Base-by-base conservation (phyloP, 495 filamentous ascomycete genomes). In the Talaromyces proteolyticus region DNA sequence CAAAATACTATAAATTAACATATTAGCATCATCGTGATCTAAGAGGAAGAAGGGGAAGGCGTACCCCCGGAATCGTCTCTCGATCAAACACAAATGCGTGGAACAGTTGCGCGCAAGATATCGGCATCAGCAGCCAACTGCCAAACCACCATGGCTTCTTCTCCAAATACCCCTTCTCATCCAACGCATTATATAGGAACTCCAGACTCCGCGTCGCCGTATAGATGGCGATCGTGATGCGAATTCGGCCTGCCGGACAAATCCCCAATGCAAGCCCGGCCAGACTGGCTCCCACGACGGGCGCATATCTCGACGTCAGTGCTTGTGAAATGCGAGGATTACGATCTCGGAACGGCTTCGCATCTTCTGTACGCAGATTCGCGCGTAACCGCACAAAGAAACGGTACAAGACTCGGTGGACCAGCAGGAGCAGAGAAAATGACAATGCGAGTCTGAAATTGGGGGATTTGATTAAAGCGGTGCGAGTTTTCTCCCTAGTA, bases 71-170 rank as follows among this genome's bases (percentile, higher is more conserved):
- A 53, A 91, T 88, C 61, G 85, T 88, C 58, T 96, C 91, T 44
- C 88, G 78, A 62, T 97, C 91, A 71, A 96, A 97, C 23, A 96
- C 80, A 65, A 91, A 87, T 2, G 92, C 85, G 65, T 96, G 89
- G 46, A 96, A 72, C 45, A 98, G 74, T 69, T 97, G 93, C 25
- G 91, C 93, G 59, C 82, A 88, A 11, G 90, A 84, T n/a, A 94
- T 60, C 0, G 93, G 93, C 77, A 96, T 91, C 58, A 97, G 69
- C 76, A 97, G 73, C 92, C 92, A 97, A 61, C 89, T 95, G 19
- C 92, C 93, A 74, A 90, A 92, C 93, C 93, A 98, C 81, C 78
- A 78, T 6, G 90, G 87, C 53, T 79, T 72, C 38, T 84, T 77
- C 72, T 80, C 82, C 46, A 96, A 75, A 73, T 81, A 86, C 6